Conservation (phyloP, 2,329 filamentous ascomycete genomes). For the Phialophora tarda region DNA sequence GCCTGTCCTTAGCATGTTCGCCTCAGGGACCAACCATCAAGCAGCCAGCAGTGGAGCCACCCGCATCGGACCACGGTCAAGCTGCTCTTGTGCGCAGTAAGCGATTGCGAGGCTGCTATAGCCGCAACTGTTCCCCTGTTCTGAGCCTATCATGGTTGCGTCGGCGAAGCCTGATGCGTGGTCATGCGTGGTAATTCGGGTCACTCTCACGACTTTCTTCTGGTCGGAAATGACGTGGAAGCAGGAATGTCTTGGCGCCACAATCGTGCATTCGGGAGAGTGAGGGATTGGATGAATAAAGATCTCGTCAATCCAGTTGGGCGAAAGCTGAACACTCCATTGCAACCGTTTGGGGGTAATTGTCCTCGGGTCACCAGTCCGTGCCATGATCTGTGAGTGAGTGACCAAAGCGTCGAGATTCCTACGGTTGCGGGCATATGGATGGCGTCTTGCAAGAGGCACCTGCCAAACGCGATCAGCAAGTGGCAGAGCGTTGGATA, state of each 20-base stretch:
- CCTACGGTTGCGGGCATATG: too few relatives aligned
- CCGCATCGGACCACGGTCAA: background rate
- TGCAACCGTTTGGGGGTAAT: background rate
- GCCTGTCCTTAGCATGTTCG: background rate
- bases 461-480: too few relatives aligned
- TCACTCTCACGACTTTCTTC: background rate
- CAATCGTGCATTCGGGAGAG: background rate
- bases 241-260: background rate
- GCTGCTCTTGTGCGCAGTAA: background rate
- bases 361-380: background rate
- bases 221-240: background rate
- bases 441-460: too few relatives aligned
- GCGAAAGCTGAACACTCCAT: background rate
- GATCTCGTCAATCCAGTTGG: background rate
- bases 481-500: too few relatives aligned
- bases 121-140: too few relatives aligned
- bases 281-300: background rate
- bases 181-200: background rate
- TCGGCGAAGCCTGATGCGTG: background rate
- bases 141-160: background rate
- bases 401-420: too few relatives aligned
- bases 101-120: background rate
- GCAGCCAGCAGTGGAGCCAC: background rate
- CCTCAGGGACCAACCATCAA: background rate
- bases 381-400: too few relatives aligned